Base-by-base conservation (phyloP, 768 basidiomycete species). In the Lactarius pseudohatsudake region DNA sequence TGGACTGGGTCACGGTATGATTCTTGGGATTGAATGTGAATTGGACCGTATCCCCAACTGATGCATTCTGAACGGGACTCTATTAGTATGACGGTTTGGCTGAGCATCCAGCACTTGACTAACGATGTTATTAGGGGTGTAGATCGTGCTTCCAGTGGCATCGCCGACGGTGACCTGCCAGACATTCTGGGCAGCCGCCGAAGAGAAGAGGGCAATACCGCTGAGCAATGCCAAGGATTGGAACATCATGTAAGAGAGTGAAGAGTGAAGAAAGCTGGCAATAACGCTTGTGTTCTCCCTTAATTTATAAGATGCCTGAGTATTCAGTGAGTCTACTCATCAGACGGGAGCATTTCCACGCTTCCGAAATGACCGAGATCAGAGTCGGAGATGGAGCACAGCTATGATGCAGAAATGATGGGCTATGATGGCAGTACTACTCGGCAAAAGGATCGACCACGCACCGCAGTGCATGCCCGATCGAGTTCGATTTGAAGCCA, bases 1-100 rank as follows among this genome's bases (percentile, higher is more conserved):
- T 65, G 2, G 74, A 73, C 63, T 77, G 74, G 20, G 73, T 74
- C 13, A 74, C 75, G 6, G 69, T 70, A 69, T 77, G 76, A 63
- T 75, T 76, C 59, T 75, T 75, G 59, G 65, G 63, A 20, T 69
- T 40, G 73, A 74, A 77, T 2, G 26, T 45, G 67, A 75, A 77
- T 10, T 22, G 15, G 64, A 77, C 60, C 3, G 34, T 59, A 58
- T 77, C 76, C 4, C 74, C 71, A 40, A 59, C 16, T 16, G 54
- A 38, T 7, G 72, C 75, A 16, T 9, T 22, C 69, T 70, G 58
- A 41, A 56, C 1, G 36, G 6, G 6, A 36, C 7, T n/a, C 10
- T 15, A 28, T 66, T 30, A 62, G 60, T 32, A 20, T 15, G n/a
- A 62, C 10, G 5, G 15, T 38, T 43, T 8, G 40, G 36, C 7